Percentiles rank a stretch among this genome's conserved stretches.
These are phyloP conservation scores for Pythium volutum DNA, from an alignment of 352 stramenopile species.

Conservation along the genomic window DNA sequence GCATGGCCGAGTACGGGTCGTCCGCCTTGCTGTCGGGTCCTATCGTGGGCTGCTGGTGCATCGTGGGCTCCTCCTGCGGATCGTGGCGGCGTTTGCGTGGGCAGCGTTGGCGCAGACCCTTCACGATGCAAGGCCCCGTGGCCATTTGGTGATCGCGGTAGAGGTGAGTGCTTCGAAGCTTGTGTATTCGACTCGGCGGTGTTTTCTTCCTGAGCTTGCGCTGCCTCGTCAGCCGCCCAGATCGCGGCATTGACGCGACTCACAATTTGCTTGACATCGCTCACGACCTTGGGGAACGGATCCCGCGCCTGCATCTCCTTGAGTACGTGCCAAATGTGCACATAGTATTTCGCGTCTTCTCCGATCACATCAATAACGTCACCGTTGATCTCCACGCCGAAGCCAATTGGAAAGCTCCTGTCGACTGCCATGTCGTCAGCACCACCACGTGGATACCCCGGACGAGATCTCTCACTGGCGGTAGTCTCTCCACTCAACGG, in stretches of 20 bases:
- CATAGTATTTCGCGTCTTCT: slow-evolving; percentile 56
- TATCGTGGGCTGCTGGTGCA: neutral
- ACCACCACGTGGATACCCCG: neutral
- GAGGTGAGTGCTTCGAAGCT: neutral
- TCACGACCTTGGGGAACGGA: slow-evolving; percentile 54
- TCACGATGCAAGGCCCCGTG: slow-evolving; percentile 12
- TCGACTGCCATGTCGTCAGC: slow-evolving; percentile 1
- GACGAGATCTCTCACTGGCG: neutral
- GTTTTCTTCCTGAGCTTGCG: neutral
- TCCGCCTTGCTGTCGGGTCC: neutral
- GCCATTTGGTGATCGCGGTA: slow-evolving; percentile 3
- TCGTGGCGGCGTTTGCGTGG: neutral
- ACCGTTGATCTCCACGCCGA: slow-evolving; percentile 22
- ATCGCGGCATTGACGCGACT: slow-evolving; percentile 33
- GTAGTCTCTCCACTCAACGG: neutral
- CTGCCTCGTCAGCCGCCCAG: slow-evolving; percentile 18
- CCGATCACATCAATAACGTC: slow-evolving; percentile 23
- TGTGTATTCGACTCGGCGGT: neutral
- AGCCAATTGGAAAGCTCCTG: slow-evolving; percentile 23
- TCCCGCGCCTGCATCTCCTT: slow-evolving; percentile 67
- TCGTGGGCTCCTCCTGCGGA: too few species aligned
- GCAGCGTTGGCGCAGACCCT: slow-evolving; percentile 15
- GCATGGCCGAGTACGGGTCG: neutral
- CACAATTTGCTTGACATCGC: slow-evolving; percentile 37
- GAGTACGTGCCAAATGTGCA: slow-evolving; percentile 61